These are phyloP conservation scores for Pichia sp. DNA, from an alignment of 1,139 yeast genomes.

Conservation along the genomic window DNA sequence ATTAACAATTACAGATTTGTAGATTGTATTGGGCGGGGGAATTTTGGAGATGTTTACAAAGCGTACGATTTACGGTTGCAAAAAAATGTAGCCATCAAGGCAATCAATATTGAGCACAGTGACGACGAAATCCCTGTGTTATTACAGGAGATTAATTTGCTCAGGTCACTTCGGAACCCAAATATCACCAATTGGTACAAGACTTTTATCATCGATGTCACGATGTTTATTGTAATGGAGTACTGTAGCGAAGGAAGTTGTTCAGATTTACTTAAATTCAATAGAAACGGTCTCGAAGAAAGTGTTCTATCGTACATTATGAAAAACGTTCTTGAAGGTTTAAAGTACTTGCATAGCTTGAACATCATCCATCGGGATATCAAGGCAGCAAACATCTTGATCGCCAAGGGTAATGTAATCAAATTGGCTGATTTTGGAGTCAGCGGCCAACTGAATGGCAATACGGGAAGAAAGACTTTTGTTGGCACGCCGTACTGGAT, in stretches of 20 bases:
- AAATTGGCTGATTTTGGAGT: constrained; percentile 88
- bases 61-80: constrained; percentile 36
- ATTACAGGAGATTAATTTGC: constrained; percentile 70
- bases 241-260: constrained; percentile 92
- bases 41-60: constrained; percentile 80
- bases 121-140: constrained; percentile 67
- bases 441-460: constrained; percentile 69
- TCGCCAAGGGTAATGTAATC: constrained; percentile 58
- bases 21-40: constrained; percentile 74
- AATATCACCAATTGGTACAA: constrained; percentile 62
- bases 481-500: constrained; percentile 94
- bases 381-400: constrained; percentile 74
- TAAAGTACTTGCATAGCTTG: constrained; percentile 67
- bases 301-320: constrained; percentile 55
- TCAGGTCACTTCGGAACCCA: constrained; percentile 60
- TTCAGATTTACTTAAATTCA: constrained; percentile 59
- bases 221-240: constrained; percentile 89
- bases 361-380: constrained; percentile 80
- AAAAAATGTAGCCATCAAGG: constrained; percentile 66
- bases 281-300: constrained; percentile 49
- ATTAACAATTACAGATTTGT: constrained; percentile 31
- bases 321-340: constrained; percentile 57
- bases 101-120: constrained; percentile 68
- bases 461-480: constrained; percentile 61
- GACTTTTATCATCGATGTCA: constrained; percentile 57